phyloP scores from a whole-genome alignment of 2,329 filamentous ascomycete species.

The Ilyonectria sp. region DNA sequence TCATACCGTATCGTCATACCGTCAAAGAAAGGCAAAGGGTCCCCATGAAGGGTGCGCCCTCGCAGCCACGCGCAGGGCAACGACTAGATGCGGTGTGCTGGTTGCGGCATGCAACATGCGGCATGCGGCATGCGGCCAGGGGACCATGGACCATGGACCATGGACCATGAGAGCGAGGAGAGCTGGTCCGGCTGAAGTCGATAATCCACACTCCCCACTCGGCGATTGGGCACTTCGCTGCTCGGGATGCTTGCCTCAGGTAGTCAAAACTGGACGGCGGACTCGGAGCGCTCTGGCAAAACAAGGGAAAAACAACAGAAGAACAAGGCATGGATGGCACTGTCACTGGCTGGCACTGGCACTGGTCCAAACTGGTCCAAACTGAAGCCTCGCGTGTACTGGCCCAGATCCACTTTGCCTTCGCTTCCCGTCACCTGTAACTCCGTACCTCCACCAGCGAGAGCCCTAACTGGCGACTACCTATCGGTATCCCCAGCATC shows the following conservation, averaged over 20 bases:
- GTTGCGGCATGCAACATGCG: not conserved
- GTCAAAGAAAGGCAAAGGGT: not conserved
- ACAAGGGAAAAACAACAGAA: not conserved
- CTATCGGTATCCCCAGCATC: not conserved
- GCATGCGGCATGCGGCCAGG: not conserved
- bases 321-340: not conserved
- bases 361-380: too few species aligned
- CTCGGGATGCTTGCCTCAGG: not conserved
- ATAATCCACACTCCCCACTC: not conserved
- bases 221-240: not conserved
- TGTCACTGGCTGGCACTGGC: too few species aligned
- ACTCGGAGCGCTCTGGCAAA: not conserved
- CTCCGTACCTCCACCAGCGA: not conserved
- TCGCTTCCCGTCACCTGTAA: not conserved
- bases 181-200: not conserved
- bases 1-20: constrained; percentile 18
- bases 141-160: not conserved
- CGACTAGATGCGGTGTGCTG: not conserved
- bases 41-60: not conserved
- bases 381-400: not conserved
- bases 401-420: not conserved
- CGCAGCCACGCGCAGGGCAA: not conserved
- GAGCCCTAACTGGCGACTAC: not conserved
- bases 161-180: not conserved
- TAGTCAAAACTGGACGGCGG: not conserved